Base-by-base conservation (phyloP, 306 rosid species). In the Elaeagnus macrophylla region DNA sequence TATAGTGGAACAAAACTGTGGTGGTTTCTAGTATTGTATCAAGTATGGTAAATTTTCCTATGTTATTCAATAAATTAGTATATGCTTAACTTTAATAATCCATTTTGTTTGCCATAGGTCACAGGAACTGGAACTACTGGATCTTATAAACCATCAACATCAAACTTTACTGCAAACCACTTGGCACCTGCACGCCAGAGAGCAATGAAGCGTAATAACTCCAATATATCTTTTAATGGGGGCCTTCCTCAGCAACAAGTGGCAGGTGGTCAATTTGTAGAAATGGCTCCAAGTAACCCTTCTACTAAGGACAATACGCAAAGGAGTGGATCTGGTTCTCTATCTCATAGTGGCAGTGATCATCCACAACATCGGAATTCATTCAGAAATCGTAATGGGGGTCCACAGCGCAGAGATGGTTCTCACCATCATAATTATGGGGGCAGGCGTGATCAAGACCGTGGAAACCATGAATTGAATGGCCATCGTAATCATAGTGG, bases 391-490 rank as follows among this genome's bases (percentile, higher is more conserved):
- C 84, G 94, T 12, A 84, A 72, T 57, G 70, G 74, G 7, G 83
- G 88, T 54, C 53, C 81, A n/a, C 83, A 81, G 65, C 82, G 85
- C 13, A 88, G 94, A 53, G 94, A 81, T 76, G 80, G 85, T 64
- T 40, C 81, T 66, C 80, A 79, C 67, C 82, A 81, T 72, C 81
- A 90, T 39, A 71, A 60, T 57, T 67, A 77, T 39, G 76, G 82
- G 37, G 66, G 58, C 55, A 81, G 94, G 75, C 94, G 91, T 5
- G 88, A 87, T 65, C 95, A 84, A 7, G 96, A 79, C 47, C 89
- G 89, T 0, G 86, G 86, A 40, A 77, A 75, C 68, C 90, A 81
- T 60, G 85, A 91, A 15, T 86, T 93, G 97, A 86, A 73, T 65
- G 53, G 57, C 48, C 75, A 68, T 53, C 60, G 85, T 48, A 80